Conservation (phyloP, 176 grass and related monocot species). For the Lolium multiflorum region DNA sequence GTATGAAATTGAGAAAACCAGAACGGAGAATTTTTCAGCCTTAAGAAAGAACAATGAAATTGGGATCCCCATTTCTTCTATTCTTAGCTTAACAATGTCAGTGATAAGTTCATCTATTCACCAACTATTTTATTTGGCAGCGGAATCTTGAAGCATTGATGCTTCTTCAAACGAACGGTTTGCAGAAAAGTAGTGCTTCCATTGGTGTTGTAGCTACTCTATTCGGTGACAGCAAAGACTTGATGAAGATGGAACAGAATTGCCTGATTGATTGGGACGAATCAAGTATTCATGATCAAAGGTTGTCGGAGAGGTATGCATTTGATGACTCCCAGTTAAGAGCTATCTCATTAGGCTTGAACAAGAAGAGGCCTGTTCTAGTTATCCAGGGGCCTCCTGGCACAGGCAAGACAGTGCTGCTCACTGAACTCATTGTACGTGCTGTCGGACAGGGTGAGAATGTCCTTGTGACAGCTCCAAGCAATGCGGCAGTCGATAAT, state of each 20-base stretch:
- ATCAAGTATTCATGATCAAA: constrained; percentile 41
- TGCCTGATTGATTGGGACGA: constrained; percentile 63
- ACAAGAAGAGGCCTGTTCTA: constrained; percentile 84
- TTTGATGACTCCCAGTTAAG: constrained; percentile 82
- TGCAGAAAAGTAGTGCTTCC: constrained; percentile 79
- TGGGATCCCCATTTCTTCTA: constrained; percentile 5
- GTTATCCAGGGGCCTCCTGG: constrained; percentile 91
- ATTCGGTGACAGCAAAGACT: constrained; percentile 78
- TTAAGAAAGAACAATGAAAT: neutral
- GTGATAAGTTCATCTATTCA: constrained; percentile 18
- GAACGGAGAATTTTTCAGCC: neutral
- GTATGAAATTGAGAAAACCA: constrained; percentile 4
- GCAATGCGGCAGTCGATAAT: constrained; percentile 86
- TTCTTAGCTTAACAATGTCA: constrained; percentile 28
- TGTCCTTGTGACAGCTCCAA: constrained; percentile 88
- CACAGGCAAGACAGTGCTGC: constrained; percentile 89
- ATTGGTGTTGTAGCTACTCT: constrained; percentile 82
- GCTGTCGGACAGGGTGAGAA: constrained; percentile 85
- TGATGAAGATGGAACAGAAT: constrained; percentile 66
- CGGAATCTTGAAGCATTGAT: constrained; percentile 94
- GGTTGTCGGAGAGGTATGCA: constrained; percentile 55
- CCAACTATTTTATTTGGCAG: constrained; percentile 61
- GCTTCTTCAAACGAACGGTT: constrained; percentile 87
- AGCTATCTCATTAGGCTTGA: constrained; percentile 83
- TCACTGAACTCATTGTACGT: constrained; percentile 73